Percentiles rank a stretch among this genome's conserved stretches.
phyloP scores from a whole-genome alignment of 108 stramenopile genomes.

The Stephanodiscus triporus region DNA sequence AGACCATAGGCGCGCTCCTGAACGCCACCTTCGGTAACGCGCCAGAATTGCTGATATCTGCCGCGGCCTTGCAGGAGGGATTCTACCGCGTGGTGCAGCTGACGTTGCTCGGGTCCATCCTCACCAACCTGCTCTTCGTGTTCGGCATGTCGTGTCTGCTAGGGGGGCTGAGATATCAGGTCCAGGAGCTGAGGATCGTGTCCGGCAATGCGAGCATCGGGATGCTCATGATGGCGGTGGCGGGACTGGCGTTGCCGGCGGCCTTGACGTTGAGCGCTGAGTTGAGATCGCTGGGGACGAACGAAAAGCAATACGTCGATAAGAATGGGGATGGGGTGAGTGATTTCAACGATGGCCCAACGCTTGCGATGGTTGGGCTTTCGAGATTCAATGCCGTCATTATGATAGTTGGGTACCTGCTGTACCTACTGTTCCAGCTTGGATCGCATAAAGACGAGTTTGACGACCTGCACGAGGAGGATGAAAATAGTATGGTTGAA shows the following conservation, averaged over 20 bases:
- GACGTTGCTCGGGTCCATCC: slow-evolving; percentile 88
- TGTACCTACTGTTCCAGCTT: slow-evolving; percentile 82
- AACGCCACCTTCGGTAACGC: slow-evolving; percentile 97
- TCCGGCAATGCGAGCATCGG: slow-evolving; percentile 78
- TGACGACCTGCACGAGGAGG: slow-evolving; percentile 64
- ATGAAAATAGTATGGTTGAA: slow-evolving; percentile 15
- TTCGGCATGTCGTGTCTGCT: slow-evolving; percentile 87
- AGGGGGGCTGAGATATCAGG: slow-evolving; percentile 87
- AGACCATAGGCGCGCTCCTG: slow-evolving; percentile 90
- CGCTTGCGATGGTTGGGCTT: slow-evolving; percentile 65
- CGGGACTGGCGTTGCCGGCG: slow-evolving; percentile 79
- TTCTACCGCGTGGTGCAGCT: slow-evolving; percentile 90
- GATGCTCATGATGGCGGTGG: slow-evolving; percentile 75
- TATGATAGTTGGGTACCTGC: slow-evolving; percentile 80
- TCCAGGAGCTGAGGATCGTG: slow-evolving; percentile 78
- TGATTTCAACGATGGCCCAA: slow-evolving; percentile 51
- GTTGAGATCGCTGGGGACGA: slow-evolving; percentile 21
- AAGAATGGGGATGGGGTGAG: slow-evolving; percentile 50
- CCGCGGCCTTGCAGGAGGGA: slow-evolving; percentile 83
- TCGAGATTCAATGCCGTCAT: slow-evolving; percentile 82
- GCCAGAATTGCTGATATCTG: slow-evolving; percentile 88
- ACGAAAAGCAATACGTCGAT: slow-evolving; percentile 40
- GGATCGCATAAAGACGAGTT: slow-evolving; percentile 89
- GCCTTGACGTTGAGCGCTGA: slow-evolving; percentile 75
- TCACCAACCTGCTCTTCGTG: slow-evolving; percentile 89